A percentile compares a stretch with the other conserved stretches of the same genome.
phyloP scores from a whole-genome alignment of 2,329 filamentous ascomycete genomes.

The Zarea fungicola region DNA sequence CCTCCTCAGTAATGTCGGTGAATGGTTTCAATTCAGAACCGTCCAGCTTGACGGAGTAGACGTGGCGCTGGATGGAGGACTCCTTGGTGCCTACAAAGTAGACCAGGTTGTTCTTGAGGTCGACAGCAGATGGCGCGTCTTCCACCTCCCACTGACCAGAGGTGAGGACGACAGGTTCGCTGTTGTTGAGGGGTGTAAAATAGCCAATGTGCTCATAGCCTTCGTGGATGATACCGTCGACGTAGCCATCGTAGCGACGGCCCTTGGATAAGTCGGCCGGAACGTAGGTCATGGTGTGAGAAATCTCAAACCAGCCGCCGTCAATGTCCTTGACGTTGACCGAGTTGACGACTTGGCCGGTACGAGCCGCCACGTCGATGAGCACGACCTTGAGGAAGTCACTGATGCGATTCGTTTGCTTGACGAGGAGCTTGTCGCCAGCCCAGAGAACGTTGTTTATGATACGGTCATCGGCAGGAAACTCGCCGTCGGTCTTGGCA shows the following conservation, averaged over 20 bases:
- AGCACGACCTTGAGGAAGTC: slow-evolving; percentile 84
- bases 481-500: slow-evolving; percentile 71
- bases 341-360: slow-evolving; percentile 72
- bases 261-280: slow-evolving; percentile 75
- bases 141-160: slow-evolving; percentile 91
- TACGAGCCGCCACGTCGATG: slow-evolving; percentile 69
- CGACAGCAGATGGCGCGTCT: slow-evolving; percentile 75
- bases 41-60: slow-evolving; percentile 84
- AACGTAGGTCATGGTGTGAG: slow-evolving; percentile 77
- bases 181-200: slow-evolving; percentile 80
- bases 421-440: slow-evolving; percentile 75
- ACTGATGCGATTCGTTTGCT: slow-evolving; percentile 91
- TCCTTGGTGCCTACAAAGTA: slow-evolving; percentile 89
- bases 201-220: slow-evolving; percentile 90
- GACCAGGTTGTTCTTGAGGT: slow-evolving; percentile 77
- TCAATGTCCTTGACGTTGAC: slow-evolving; percentile 80
- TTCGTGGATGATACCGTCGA: slow-evolving; percentile 83
- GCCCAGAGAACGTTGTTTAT: slow-evolving; percentile 95
- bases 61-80: slow-evolving; percentile 81
- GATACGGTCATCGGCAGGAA: slow-evolving; percentile 73
- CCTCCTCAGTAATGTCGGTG: slow-evolving; percentile 67
- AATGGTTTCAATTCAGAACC: slow-evolving; percentile 68
- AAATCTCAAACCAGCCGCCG: slow-evolving; percentile 95
- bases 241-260: slow-evolving; percentile 78
- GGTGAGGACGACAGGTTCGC: slow-evolving; percentile 79